These are phyloP conservation scores for Phytophthora ramorum DNA, from an alignment of 352 stramenopile species.

Conservation along the genomic window DNA sequence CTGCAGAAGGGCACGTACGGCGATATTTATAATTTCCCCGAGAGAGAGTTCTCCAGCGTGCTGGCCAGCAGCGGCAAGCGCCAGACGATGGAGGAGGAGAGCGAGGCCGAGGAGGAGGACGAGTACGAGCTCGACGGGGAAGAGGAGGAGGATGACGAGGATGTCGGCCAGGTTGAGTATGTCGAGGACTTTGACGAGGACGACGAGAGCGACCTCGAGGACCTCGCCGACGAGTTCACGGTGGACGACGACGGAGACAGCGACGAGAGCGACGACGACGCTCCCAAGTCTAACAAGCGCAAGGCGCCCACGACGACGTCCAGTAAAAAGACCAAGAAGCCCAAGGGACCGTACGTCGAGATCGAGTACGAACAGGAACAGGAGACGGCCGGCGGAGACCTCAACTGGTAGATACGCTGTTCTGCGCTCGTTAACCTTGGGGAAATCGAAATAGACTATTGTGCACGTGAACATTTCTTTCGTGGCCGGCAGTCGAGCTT, in stretches of 20 bases:
- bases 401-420: slow-evolving; percentile 57
- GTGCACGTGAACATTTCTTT: slow-evolving; percentile 28
- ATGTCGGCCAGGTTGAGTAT: slow-evolving; percentile 75
- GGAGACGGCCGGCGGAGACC: slow-evolving; percentile 51
- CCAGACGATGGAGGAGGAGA: slow-evolving; percentile 94
- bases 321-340: slow-evolving; percentile 76
- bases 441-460: slow-evolving; percentile 49
- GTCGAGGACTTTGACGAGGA: slow-evolving; percentile 93
- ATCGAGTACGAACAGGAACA: slow-evolving; percentile 89
- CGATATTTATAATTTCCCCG: slow-evolving; percentile 99
- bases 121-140: slow-evolving; percentile 62
- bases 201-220: slow-evolving; percentile 93
- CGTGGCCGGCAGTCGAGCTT: too few relatives aligned
- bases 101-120: slow-evolving; percentile 73
- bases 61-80: slow-evolving; percentile 82
- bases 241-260: slow-evolving; percentile 64
- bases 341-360: slow-evolving; percentile 82
- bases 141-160: slow-evolving; percentile 57
- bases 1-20: slow-evolving; percentile 98
- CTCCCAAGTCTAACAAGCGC: slow-evolving; percentile 63
- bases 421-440: slow-evolving; percentile 19
- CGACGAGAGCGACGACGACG: slow-evolving; percentile 54
- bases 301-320: slow-evolving; percentile 52
- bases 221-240: slow-evolving; percentile 77
- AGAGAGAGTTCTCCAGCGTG: slow-evolving; percentile 91